Conservation (phyloP, 148 eudicot species). For the Chenopodium album region DNA sequence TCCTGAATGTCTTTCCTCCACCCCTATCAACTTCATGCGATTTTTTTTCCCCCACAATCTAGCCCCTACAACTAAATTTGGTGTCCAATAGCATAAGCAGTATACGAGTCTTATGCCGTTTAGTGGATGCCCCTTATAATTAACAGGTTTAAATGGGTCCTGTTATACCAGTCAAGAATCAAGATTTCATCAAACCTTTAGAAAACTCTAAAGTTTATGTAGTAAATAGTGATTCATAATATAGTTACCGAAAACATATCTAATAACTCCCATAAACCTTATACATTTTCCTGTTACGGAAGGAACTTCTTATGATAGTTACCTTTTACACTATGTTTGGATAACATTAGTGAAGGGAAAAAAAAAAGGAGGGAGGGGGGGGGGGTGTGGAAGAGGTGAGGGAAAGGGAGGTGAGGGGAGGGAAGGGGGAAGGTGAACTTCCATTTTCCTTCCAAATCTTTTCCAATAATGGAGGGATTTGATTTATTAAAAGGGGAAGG, state of each 20-base stretch:
- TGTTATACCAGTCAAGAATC: no score
- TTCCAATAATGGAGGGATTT: no score
- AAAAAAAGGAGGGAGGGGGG: no score
- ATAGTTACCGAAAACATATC: neutral
- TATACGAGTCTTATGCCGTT: neutral
- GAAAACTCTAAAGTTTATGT: neutral
- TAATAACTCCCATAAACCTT: neutral
- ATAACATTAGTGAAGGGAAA: no score
- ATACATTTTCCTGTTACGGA: no score
- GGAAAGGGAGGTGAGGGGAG: no score
- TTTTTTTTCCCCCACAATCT: neutral
- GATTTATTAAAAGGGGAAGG: no score
- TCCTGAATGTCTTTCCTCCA: neutral
- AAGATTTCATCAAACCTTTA: neutral
- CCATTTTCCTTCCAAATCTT: no score
- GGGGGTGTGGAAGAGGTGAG: no score
- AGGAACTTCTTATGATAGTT: neutral
- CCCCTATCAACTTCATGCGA: neutral
- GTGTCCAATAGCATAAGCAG: neutral
- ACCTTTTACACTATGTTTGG: neutral
- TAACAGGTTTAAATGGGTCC: neutral
- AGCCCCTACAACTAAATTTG: neutral
- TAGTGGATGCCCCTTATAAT: neutral
- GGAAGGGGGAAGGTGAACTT: no score
- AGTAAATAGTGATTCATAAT: no score